These are phyloP conservation scores for Ceratocystis albifundus DNA, from an alignment of 2,329 filamentous ascomycete genomes.

Conservation along the genomic window DNA sequence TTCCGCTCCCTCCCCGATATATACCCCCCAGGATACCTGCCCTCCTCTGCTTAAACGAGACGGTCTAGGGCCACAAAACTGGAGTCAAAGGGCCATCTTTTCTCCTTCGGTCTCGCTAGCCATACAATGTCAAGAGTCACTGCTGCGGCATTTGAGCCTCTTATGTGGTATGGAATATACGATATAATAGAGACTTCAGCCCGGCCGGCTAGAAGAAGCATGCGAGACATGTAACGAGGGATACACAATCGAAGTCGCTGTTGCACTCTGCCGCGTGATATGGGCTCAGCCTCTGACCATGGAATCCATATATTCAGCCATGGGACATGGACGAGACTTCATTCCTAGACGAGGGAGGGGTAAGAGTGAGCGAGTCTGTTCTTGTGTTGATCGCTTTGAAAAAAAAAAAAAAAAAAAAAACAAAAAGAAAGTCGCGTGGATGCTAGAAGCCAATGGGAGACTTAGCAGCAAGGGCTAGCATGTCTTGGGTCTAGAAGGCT, in stretches of 20 bases:
- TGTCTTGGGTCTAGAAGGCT: not conserved
- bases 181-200: not conserved
- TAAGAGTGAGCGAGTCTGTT: not conserved
- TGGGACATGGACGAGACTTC: not conserved
- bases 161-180: not conserved
- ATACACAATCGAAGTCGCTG: not conserved
- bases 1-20: not conserved
- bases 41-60: not conserved
- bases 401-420: too few species aligned
- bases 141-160: not conserved
- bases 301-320: not conserved
- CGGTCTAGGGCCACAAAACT: not conserved
- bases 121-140: not conserved
- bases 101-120: not conserved
- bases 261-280: not conserved
- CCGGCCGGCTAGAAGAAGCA: not conserved
- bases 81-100: not conserved
- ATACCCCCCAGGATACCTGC: not conserved
- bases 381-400: not conserved
- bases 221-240: not conserved
- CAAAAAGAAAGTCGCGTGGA: not conserved
- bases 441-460: not conserved
- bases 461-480: not conserved
- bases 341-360: slow-evolving; percentile 1
- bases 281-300: not conserved